A percentile compares a stretch with the other conserved stretches of the same genome.
Conservation (phyloP, 352 stramenopile species). For the Thalassiosira mediterranea region DNA sequence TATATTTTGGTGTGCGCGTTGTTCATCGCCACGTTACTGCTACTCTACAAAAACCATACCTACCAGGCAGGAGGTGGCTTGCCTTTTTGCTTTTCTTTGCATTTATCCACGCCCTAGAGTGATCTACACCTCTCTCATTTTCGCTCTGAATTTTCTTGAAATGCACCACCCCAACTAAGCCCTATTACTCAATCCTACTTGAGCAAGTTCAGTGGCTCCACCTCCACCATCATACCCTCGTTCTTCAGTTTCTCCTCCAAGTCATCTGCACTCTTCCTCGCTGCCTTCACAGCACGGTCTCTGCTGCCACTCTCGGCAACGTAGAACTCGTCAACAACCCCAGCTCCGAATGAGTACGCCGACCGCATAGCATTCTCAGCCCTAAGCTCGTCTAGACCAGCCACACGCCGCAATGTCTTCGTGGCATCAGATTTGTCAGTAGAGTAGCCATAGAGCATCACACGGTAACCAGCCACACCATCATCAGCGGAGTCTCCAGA, state of each 20-base stretch:
- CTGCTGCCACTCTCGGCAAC: conserved; percentile 26
- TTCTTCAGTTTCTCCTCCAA: conserved; percentile 41
- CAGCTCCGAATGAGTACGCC: conserved; percentile 41
- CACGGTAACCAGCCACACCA: conserved; percentile 42
- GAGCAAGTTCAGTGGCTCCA: conserved; percentile 45
- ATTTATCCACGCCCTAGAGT: no score
- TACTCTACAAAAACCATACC: no score
- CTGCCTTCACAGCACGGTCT: conserved; percentile 31
- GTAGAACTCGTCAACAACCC: conserved; percentile 56
- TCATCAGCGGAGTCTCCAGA: not conserved
- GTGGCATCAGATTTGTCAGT: conserved; percentile 23
- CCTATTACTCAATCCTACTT: no score
- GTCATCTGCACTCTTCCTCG: conserved; percentile 43
- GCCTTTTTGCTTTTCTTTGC: no score
- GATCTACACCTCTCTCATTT: no score
- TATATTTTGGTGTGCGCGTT: no score
- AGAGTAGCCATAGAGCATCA: conserved; percentile 50
- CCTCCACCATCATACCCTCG: conserved; percentile 46
- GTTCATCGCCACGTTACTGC: no score
- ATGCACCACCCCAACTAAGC: no score
- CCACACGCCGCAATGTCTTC: conserved; percentile 19
- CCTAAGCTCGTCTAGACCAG: conserved; percentile 41
- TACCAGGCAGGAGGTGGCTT: no score
- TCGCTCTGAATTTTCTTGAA: no score
- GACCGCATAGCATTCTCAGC: conserved; percentile 46